Evolutionary conservation across 805 yeast genomes (phyloP).

Genomic region (Cyberlindnera mycetangii): DNA sequence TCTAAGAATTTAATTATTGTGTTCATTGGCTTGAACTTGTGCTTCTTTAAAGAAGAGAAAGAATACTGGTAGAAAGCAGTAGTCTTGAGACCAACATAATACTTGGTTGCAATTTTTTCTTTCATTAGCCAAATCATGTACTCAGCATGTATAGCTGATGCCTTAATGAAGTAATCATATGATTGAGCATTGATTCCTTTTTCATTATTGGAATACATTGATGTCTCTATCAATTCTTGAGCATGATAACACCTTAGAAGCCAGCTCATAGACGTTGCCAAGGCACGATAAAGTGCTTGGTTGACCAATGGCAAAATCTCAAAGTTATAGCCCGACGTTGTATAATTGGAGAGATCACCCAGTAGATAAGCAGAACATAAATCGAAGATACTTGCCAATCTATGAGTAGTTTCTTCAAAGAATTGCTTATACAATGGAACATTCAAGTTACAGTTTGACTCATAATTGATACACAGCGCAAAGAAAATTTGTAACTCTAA

Average conservation of each 20-base stretch:
- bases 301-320: constrained; percentile 15
- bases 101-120: constrained; percentile 15
- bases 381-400: constrained; percentile 7
- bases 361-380: constrained; percentile 10
- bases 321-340: constrained; percentile 11
- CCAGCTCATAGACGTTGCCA: constrained; percentile 1
- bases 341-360: constrained; percentile 10
- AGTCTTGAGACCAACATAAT: constrained; percentile 15
- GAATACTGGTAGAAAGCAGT: constrained; percentile 12
- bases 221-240: constrained; percentile 13
- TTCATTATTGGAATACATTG: constrained; percentile 2
- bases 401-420: constrained; percentile 1
- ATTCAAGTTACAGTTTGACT: constrained; percentile 15
- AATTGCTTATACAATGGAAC: constrained; percentile 10
- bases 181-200: not conserved
- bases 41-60: constrained; percentile 5
- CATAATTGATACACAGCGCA: constrained; percentile 15
- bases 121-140: constrained; percentile 7
- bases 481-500: constrained; percentile 15
- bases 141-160: constrained; percentile 2
- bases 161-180: constrained; percentile 6
- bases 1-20: constrained; percentile 20
- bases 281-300: constrained; percentile 7
- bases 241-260: constrained; percentile 19
- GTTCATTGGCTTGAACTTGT: constrained; percentile 19